Base-by-base conservation (phyloP, 2,329 filamentous ascomycete species). In the Ceratocystis eucalypticola region DNA sequence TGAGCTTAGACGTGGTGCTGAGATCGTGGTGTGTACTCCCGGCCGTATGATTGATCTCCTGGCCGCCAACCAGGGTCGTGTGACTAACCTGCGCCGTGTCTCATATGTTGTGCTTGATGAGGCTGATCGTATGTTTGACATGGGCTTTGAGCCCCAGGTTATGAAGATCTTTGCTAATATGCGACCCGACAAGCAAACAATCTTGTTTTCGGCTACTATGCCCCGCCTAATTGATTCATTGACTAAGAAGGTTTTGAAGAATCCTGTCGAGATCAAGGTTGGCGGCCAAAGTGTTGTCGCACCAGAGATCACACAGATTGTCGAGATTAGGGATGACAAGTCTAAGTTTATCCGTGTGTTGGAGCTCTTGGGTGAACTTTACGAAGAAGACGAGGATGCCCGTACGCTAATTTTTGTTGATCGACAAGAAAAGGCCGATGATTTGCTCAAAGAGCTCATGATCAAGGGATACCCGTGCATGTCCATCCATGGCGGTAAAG, bases 51-150 rank as follows among this genome's bases (percentile, higher is more conserved):
- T 99, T 72, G 94, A 99, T 79, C 83, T 99, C 20, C 80, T 99
- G 41, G 90, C 91, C 50, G 91, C 92, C 64, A 99, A 97, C 73
- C 88, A 89, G 70, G 93, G 93, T n/a, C 85, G 92, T 69, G 92
- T 97, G 8, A 96, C 93, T 12, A 97, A 95, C 72, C 80, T 99
- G 66, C 86, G 84, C 70, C 84, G 94, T 69, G 90, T 96, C 12
- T 94, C 91, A 0, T 99, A 97, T 74, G 86, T 96, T 28, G 94
- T 99, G 10, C 83, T 99, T 48, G 94, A 99, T 74, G 94, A 99
- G 77, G 94, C 94, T 61, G 94, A 99, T 76, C 88, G 94, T 69
- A 97, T 99, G 94, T 96, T 97, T 74, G 94, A 99, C 75, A 97
- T 99, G 94, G 94, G 94, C 15, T 99, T 99, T 73, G 93, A 96